Evolutionary conservation across 768 basidiomycete genomes (phyloP).

Genomic region (Rhodotorula sphaerocarpa): DNA sequence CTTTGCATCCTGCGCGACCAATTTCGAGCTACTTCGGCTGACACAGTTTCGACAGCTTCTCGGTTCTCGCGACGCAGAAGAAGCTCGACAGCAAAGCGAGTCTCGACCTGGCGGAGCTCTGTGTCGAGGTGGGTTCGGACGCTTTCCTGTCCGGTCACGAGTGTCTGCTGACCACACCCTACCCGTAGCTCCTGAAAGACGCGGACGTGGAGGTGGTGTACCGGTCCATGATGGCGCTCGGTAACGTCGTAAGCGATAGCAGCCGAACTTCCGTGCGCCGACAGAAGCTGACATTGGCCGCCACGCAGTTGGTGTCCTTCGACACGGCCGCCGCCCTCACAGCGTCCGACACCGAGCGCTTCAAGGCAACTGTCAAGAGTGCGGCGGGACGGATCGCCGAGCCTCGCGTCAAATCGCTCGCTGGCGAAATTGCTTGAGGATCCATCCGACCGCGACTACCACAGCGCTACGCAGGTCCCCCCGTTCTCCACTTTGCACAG

Average conservation of each 20-base stretch:
- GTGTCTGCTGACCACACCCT: not conserved
- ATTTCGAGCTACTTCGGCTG: not conserved
- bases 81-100: slow-evolving; percentile 26
- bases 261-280: not conserved
- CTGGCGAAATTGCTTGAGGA: slow-evolving; percentile 15
- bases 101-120: slow-evolving; percentile 35
- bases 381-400: slow-evolving; percentile 19
- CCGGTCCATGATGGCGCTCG: slow-evolving; percentile 42
- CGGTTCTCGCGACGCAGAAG: slow-evolving; percentile 38
- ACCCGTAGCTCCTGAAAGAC: slow-evolving; percentile 21
- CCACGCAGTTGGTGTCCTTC: slow-evolving; percentile 24
- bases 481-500: too few relatives aligned
- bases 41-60: slow-evolving; percentile 35
- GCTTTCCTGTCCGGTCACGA: not conserved
- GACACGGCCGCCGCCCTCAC: slow-evolving; percentile 23
- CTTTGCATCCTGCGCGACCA: not conserved
- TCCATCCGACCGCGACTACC: too few relatives aligned
- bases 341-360: slow-evolving; percentile 5
- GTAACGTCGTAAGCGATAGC: slow-evolving; percentile 41
- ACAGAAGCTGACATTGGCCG: too few relatives aligned
- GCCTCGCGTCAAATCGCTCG: slow-evolving; percentile 20
- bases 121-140: slow-evolving; percentile 27
- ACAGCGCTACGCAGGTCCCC: too few relatives aligned
- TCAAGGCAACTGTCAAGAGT: slow-evolving; percentile 24
- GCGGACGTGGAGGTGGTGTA: slow-evolving; percentile 42